Conservation (phyloP, 495 filamentous ascomycete genomes). For the Parachaetomium inaequale region DNA sequence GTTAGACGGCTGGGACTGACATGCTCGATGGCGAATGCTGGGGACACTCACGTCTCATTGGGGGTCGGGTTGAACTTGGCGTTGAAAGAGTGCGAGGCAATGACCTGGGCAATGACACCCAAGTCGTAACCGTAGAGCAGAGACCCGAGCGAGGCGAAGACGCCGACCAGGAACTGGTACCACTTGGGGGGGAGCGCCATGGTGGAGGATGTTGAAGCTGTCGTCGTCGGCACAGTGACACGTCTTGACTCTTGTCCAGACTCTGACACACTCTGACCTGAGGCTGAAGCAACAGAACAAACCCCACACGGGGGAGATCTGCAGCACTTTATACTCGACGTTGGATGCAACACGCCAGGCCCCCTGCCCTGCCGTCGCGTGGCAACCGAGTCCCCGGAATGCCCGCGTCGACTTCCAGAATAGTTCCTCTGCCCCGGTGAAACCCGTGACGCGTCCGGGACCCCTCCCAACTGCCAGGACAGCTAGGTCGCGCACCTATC, state of each 20-base stretch:
- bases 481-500: conserved; percentile 2
- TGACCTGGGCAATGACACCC: conserved; percentile 15
- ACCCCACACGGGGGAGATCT: conserved; percentile 4
- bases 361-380: background rate
- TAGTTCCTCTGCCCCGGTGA: background rate
- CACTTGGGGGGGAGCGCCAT: conserved; percentile 9
- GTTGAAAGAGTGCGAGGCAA: conserved; percentile 10
- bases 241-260: background rate
- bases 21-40: background rate
- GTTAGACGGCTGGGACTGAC: background rate
- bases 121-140: conserved; percentile 12
- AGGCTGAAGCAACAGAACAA: background rate
- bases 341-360: background rate
- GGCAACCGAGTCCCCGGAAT: background rate
- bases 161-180: conserved; percentile 14
- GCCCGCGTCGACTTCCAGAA: background rate
- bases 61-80: conserved; percentile 1
- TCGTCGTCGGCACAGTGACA: too few species aligned
- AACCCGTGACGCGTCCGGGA: background rate
- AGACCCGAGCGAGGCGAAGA: conserved; percentile 14
- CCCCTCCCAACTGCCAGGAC: too few species aligned
- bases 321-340: background rate
- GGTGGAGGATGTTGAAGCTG: background rate
- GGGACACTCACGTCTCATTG: conserved; percentile 1
- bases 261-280: too few species aligned